Evolutionary conservation across 2,329 filamentous ascomycete genomes (phyloP).

Genomic region (Aspergillus ibericus): DNA sequence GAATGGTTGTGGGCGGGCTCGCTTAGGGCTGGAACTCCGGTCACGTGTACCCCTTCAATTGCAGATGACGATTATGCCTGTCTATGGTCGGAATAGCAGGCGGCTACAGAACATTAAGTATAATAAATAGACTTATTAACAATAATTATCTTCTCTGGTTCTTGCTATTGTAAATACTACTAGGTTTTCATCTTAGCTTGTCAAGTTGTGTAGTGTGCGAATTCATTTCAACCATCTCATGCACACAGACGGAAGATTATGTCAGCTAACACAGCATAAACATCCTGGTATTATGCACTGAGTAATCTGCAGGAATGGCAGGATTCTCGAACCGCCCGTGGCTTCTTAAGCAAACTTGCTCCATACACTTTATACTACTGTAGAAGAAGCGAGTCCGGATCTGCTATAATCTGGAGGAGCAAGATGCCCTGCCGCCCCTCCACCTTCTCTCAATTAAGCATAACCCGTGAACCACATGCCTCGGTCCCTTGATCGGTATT

Average conservation of each 20-base stretch:
- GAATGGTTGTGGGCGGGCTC: conserved; percentile 40
- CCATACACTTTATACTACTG: neutral
- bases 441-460: neutral
- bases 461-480: neutral
- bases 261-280: conserved; percentile 3
- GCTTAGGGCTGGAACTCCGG: conserved; percentile 39
- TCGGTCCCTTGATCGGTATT: neutral
- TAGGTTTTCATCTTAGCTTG: neutral
- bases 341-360: neutral
- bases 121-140: too few relatives aligned
- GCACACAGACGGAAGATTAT: neutral
- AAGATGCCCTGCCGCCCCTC: neutral
- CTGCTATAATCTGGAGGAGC: neutral
- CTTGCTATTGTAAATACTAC: too few relatives aligned
- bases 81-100: neutral
- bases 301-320: too few relatives aligned
- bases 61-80: neutral
- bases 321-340: too few relatives aligned
- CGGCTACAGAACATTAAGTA: neutral
- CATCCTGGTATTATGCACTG: neutral
- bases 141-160: too few relatives aligned
- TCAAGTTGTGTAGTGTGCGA: neutral
- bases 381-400: neutral
- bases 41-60: conserved; percentile 27
- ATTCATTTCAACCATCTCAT: neutral